phyloP scores from a whole-genome alignment of 2,329 filamentous ascomycete species.

The Monosporascus sp. region DNA sequence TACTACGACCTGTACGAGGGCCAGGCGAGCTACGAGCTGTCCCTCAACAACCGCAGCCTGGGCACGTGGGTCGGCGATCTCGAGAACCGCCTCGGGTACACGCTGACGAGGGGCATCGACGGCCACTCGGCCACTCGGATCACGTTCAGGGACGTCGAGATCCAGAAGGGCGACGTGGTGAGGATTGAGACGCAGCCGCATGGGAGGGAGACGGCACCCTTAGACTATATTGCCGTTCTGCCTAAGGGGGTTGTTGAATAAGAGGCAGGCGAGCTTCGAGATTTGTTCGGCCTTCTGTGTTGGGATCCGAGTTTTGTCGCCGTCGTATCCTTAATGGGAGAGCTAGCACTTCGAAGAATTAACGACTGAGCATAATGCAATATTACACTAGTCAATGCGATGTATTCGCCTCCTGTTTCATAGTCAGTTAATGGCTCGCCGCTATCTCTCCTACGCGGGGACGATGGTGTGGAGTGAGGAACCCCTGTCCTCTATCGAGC shows the following conservation, averaged over 20 bases:
- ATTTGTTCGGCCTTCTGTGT: too few species aligned
- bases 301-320: too few species aligned
- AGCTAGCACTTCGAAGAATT: too few species aligned
- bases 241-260: conserved; percentile 53
- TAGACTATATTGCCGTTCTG: conserved; percentile 62
- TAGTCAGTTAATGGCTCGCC: too few species aligned
- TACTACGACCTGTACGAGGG: conserved; percentile 62
- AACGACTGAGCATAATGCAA: too few species aligned
- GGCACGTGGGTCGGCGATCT: conserved; percentile 55
- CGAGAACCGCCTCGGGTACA: conserved; percentile 55
- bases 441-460: too few species aligned
- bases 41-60: conserved; percentile 45
- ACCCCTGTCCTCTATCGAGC: too few species aligned
- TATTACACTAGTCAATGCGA: too few species aligned
- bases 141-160: conserved; percentile 36
- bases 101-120: conserved; percentile 53
- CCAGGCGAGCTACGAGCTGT: conserved; percentile 48
- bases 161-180: conserved; percentile 22
- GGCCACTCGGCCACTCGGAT: conserved; percentile 60
- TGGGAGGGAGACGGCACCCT: conserved; percentile 56
- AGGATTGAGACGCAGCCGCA: conserved; percentile 46
- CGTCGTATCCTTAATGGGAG: too few species aligned
- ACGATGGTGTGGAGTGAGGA: too few species aligned
- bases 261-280: too few species aligned
- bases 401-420: too few species aligned